Base-by-base conservation (phyloP, 305 asterid species). In the Fraxinus floribunda region DNA sequence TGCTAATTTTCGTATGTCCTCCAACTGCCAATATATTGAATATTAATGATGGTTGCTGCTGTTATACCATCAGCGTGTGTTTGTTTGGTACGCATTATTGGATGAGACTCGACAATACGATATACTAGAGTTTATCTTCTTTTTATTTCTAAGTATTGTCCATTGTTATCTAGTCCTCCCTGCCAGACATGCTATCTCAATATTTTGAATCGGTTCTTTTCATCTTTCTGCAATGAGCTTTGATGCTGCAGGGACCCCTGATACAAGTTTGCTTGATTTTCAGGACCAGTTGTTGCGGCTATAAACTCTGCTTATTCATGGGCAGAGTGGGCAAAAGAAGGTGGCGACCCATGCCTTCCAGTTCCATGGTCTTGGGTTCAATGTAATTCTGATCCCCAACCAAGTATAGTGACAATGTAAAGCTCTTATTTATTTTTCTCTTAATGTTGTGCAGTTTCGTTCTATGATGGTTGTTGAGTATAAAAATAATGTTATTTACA, bases 321-420 rank as follows among this genome's bases (percentile, higher is more conserved):
- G 24, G 86, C 88, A 75, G 90, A 82, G 77, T 96, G 97, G 99
- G 98, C 95, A 46, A 89, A 85, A 60, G 99, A 96, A 90, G 98
- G 98, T 75, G 99, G 99, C 3, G 99, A 96, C 76, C 98, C 98
- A 4, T 96, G 99, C 91, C 88, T 96, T 80, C 99, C 99, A 6
- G 91, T 88, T 77, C 93, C 98, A 81, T 94, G 98, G 98, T 90
- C 99, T 66, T 96, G 98, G 99, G 88, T 96, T 78, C 90, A 86
- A 64, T 96, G 99, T 83, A 94, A 88, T 86, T 86, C 93, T 75
- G 98, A 91, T 88, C 89, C 89, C 81, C 95, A 86, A 83, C 97
- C 98, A 79, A 94, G 89, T 85, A 88, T 96, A 80, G 85, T 91
- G 80, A 83, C 95, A 3, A 90, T 96, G 99, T 94, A 92, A 76